Evolutionary conservation across 129 eudicot species (phyloP), one percentile per base, ranked within the genome.

Genomic region (Helianthus tuberosus): DNA sequence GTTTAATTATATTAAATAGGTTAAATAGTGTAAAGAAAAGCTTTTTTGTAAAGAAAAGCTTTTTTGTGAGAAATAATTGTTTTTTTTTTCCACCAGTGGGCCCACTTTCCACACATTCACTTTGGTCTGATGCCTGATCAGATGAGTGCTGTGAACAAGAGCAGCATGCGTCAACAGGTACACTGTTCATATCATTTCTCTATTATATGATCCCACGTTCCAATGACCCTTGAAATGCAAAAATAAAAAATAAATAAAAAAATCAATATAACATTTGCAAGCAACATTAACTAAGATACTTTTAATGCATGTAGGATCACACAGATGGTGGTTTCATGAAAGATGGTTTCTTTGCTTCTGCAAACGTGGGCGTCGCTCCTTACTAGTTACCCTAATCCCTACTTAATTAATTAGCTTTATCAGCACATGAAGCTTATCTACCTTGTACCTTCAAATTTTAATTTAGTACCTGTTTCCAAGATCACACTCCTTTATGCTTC

Each of bases 101-200:
- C 96, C 81, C 96, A 89, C 80, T 89, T 89, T 72, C 96, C 96
- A 43, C 91, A 86, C 80, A 89, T 86, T 80, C 91, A 86, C 78
- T 89, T 86, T 82, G 89, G 91, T 43, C 84, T 86, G 72, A 84
- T 84, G 89, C 84, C 86, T 75, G 91, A 86, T 73, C 86, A 79
- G 80, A 76, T 78, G n/a, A 78, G 55, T 52, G 67, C 72, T 25
- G 85, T 77, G 59, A 89, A 81, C 83, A 86, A 82, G 81, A 72
- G 68, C 76, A 77, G 68, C 80, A 79, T 84, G 83, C 86, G 85
- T 79, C 89, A 79, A 73, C 89, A 86, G 88, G 96, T 86, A 86
- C 51, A 77, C 74, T 84, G 72, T 51, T 65, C 77, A 77, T 58
- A 8, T 55, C 62, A 17, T 55, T 55, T 55, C 29, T 8, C 35